Evolutionary conservation across 495 filamentous ascomycete species (phyloP).

Genomic region (Lasiosphaeris hirsuta): DNA sequence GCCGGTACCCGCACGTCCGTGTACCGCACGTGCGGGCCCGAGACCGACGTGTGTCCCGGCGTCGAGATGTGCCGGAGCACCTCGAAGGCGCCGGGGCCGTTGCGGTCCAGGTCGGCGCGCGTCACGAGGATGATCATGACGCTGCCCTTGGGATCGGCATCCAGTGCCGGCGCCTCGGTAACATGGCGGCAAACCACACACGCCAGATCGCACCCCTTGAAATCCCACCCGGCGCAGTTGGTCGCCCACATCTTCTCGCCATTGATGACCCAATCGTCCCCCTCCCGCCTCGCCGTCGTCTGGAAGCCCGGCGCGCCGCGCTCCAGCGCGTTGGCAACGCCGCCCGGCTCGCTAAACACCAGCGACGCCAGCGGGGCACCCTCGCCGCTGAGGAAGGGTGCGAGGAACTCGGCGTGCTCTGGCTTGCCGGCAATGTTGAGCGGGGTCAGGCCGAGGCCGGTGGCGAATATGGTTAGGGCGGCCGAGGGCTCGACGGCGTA

Average conservation of each 20-base stretch:
- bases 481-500: conserved; percentile 47
- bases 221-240: conserved; percentile 53
- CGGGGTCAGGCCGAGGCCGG: conserved; percentile 48
- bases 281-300: conserved; percentile 48
- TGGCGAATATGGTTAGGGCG: conserved; percentile 50
- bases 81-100: conserved; percentile 35
- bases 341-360: conserved; percentile 50
- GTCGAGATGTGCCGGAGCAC: conserved; percentile 42
- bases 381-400: conserved; percentile 45
- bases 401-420: conserved; percentile 44
- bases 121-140: conserved; percentile 52
- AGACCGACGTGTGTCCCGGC: conserved; percentile 44
- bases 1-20: conserved; percentile 46
- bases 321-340: conserved; percentile 52
- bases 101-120: conserved; percentile 40
- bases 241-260: conserved; percentile 59
- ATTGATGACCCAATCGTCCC: conserved; percentile 52
- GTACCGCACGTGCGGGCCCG: conserved; percentile 46
- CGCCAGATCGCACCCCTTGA: conserved; percentile 48
- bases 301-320: conserved; percentile 45
- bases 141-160: conserved; percentile 31
- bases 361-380: conserved; percentile 49
- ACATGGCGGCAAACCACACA: conserved; percentile 51
- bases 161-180: conserved; percentile 21
- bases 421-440: conserved; percentile 41